Percentiles rank a stretch among this genome's conserved stretches.
Evolutionary conservation across 148 eudicot species (phyloP).

Genomic region (Selenicereus undatus): DNA sequence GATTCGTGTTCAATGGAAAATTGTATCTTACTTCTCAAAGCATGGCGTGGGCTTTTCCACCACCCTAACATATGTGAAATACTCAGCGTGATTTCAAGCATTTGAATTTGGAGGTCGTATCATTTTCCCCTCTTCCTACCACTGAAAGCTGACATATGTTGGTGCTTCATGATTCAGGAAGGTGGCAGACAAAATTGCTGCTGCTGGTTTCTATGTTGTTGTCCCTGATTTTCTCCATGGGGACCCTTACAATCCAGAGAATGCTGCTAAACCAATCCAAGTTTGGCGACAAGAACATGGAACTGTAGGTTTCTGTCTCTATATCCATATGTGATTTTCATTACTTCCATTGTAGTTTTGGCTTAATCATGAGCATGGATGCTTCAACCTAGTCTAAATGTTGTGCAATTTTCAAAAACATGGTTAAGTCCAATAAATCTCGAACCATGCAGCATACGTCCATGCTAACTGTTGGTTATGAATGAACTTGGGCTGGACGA

Average conservation of each 20-base stretch:
- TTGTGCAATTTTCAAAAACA: neutral
- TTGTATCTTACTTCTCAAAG: neutral
- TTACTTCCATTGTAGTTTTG: neutral
- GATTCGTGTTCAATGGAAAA: neutral
- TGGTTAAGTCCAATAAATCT: neutral
- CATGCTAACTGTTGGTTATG: neutral
- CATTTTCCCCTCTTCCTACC: neutral
- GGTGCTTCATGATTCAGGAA: conserved; percentile 29
- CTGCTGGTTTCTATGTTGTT: conserved; percentile 61
- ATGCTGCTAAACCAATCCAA: conserved; percentile 34
- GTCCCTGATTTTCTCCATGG: conserved; percentile 64
- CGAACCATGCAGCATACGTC: neutral
- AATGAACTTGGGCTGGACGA: neutral
- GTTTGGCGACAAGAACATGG: conserved; percentile 58
- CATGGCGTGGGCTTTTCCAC: neutral
- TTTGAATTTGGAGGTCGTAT: neutral
- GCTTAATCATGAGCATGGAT: neutral
- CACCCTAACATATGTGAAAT: neutral
- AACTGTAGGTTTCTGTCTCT: conserved; percentile 39
- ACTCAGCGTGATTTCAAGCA: neutral
- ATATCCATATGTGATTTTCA: neutral
- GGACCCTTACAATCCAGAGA: conserved; percentile 40
- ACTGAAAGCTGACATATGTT: neutral
- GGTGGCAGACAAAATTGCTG: conserved; percentile 65
- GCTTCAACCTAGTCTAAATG: neutral